These are phyloP conservation scores for Hypericum perforatum DNA, from an alignment of 345 rosid species.

Conservation along the genomic window DNA sequence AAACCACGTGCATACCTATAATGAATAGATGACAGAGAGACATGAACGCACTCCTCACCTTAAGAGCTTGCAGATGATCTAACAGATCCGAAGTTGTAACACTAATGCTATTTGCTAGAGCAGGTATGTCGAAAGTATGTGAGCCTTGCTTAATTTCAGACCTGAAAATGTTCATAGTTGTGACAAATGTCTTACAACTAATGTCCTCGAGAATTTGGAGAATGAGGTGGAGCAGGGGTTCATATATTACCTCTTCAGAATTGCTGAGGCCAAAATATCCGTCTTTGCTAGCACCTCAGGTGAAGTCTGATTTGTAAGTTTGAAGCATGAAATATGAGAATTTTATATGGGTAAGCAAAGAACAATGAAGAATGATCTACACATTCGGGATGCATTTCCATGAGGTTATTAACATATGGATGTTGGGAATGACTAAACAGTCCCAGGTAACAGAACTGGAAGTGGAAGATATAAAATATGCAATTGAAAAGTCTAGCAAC, in stretches of 20 bases:
- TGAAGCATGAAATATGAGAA: constrained; percentile 16
- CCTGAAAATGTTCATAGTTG: constrained; percentile 32
- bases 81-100: constrained; percentile 43
- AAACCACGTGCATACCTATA: background rate
- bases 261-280: constrained; percentile 51
- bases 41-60: constrained; percentile 33
- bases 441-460: too few relatives aligned
- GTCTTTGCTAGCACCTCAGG: constrained; percentile 62
- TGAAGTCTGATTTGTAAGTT: constrained; percentile 48
- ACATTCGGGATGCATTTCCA: too few relatives aligned
- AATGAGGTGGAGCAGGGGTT: too few relatives aligned
- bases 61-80: constrained; percentile 55
- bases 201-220: too few relatives aligned
- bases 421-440: too few relatives aligned
- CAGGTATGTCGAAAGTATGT: constrained; percentile 53
- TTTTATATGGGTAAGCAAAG: background rate
- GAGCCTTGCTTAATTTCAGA: constrained; percentile 62
- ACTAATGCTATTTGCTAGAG: constrained; percentile 49
- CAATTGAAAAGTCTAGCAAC: too few relatives aligned
- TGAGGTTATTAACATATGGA: too few relatives aligned
- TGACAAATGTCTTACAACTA: too few relatives aligned
- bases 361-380: background rate
- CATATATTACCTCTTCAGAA: constrained; percentile 50
- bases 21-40: background rate
- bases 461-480: too few relatives aligned